Evolutionary conservation across 2,329 filamentous ascomycete species (phyloP).

Genomic region (Penicillium sp.): DNA sequence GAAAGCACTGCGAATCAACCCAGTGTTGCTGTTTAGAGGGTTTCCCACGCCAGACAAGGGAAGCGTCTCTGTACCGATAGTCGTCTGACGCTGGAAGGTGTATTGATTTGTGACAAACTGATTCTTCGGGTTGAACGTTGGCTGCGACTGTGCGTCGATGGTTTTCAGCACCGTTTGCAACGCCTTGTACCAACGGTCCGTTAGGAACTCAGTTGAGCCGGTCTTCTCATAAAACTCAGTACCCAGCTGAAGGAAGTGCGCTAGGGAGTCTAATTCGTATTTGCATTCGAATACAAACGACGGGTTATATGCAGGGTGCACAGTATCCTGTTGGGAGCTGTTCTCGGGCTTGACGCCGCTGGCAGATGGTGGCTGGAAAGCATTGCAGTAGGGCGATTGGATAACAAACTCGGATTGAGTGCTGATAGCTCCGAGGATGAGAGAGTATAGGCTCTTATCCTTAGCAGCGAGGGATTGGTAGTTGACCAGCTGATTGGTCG

Average conservation of each 20-base stretch:
- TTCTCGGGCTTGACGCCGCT: conserved; percentile 70
- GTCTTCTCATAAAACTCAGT: conserved; percentile 88
- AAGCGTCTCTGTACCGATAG: conserved; percentile 85
- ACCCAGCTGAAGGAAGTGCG: conserved; percentile 80
- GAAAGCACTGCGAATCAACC: conserved; percentile 87
- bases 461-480: conserved; percentile 85
- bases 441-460: conserved; percentile 72
- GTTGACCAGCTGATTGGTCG: conserved; percentile 87
- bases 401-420: conserved; percentile 96
- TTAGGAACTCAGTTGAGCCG: conserved; percentile 75
- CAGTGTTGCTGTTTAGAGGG: conserved; percentile 80
- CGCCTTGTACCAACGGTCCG: conserved; percentile 74
- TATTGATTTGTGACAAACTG: conserved; percentile 73
- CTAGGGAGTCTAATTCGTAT: conserved; percentile 95
- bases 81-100: conserved; percentile 81
- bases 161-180: conserved; percentile 73
- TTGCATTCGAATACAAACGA: conserved; percentile 95
- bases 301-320: conserved; percentile 85
- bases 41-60: conserved; percentile 84
- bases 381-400: conserved; percentile 94
- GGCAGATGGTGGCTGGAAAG: conserved; percentile 90
- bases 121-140: conserved; percentile 76
- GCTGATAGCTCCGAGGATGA: conserved; percentile 92
- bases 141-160: conserved; percentile 73
- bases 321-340: conserved; percentile 80